Evolutionary conservation across 768 basidiomycete species (phyloP).

Genomic region (Punctularia strigosozonata): DNA sequence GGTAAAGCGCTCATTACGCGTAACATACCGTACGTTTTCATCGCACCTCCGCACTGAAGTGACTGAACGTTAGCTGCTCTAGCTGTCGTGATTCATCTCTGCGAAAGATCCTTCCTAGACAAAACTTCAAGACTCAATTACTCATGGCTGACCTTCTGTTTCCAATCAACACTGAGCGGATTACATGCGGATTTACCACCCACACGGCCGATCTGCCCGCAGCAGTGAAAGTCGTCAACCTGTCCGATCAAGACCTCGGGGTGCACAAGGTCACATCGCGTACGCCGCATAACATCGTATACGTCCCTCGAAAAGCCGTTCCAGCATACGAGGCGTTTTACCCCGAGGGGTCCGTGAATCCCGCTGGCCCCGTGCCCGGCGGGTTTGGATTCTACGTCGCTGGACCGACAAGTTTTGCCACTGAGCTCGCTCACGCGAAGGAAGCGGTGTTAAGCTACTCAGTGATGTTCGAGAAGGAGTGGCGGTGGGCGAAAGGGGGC

Average conservation of each 20-base stretch:
- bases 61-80: no score
- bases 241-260: constrained; percentile 33
- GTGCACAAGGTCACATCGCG: constrained; percentile 34
- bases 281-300: constrained; percentile 21
- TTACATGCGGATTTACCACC: no score
- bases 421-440: constrained; percentile 26
- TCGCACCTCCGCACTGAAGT: no score
- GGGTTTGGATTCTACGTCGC: constrained; percentile 64
- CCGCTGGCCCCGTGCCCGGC: constrained; percentile 34
- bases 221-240: no score
- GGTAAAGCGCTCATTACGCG: no score
- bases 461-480: constrained; percentile 49
- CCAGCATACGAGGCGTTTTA: constrained; percentile 37
- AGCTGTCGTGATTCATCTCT: no score
- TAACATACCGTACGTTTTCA: no score
- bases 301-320: constrained; percentile 13
- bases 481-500: constrained; percentile 64
- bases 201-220: no score
- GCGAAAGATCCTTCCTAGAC: no score
- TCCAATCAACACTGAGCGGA: no score
- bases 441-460: constrained; percentile 57
- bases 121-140: no score
- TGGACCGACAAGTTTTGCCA: constrained; percentile 35
- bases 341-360: constrained; percentile 50
- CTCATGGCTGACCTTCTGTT: no score